Conservation (phyloP, 2,329 filamentous ascomycete genomes). For the Microcyclospora pomicola region DNA sequence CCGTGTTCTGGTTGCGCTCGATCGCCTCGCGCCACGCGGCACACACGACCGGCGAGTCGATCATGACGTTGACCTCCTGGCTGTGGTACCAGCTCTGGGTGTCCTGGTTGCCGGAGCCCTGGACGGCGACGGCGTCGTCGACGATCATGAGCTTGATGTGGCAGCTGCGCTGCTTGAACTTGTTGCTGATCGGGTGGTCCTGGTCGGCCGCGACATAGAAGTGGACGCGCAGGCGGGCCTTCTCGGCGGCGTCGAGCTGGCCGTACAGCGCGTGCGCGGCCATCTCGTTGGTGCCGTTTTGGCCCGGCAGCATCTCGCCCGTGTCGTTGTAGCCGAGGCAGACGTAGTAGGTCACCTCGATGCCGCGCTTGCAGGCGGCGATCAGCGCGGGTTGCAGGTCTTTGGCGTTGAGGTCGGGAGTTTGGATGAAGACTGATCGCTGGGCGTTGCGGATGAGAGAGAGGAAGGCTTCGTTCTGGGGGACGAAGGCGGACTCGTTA, state of each 20-base stretch:
- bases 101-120: slow-evolving; percentile 68
- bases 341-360: slow-evolving; percentile 56
- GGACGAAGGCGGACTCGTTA: slow-evolving; percentile 46
- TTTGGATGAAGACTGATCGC: slow-evolving; percentile 59
- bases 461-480: slow-evolving; percentile 64
- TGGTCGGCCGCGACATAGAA: slow-evolving; percentile 68
- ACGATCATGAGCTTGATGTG: slow-evolving; percentile 68
- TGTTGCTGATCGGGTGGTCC: slow-evolving; percentile 50
- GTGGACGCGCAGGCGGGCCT: slow-evolving; percentile 44
- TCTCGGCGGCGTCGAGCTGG: slow-evolving; percentile 30
- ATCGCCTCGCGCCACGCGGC: slow-evolving; percentile 48
- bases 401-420: slow-evolving; percentile 61
- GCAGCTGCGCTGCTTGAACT: slow-evolving; percentile 51
- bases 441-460: slow-evolving; percentile 53
- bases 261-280: slow-evolving; percentile 46
- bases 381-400: slow-evolving; percentile 50
- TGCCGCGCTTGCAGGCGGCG: slow-evolving; percentile 50
- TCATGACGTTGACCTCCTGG: slow-evolving; percentile 64
- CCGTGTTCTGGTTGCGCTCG: slow-evolving; percentile 54
- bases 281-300: slow-evolving; percentile 65
- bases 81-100: slow-evolving; percentile 69
- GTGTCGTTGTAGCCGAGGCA: slow-evolving; percentile 69
- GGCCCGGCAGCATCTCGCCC: slow-evolving; percentile 60
- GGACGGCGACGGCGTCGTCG: slow-evolving; percentile 53
- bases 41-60: slow-evolving; percentile 52